These are phyloP conservation scores for Phytophthora sansomeana DNA, from an alignment of 352 stramenopile genomes.

Conservation along the genomic window DNA sequence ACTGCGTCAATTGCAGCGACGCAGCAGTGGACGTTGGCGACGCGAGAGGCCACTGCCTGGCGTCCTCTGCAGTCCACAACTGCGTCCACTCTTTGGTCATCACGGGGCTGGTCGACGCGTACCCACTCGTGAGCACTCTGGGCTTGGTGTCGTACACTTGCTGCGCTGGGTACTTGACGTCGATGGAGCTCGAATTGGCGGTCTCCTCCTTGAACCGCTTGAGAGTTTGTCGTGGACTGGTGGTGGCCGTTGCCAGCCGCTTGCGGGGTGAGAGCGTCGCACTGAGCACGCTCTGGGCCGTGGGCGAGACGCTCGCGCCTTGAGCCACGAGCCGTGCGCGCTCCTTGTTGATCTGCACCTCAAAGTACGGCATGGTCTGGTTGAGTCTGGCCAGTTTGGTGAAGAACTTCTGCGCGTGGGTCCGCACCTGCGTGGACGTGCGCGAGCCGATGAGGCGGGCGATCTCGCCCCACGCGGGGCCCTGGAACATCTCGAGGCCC, in stretches of 20 bases:
- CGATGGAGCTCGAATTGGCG: too few species aligned
- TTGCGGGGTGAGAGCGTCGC: conserved; percentile 60
- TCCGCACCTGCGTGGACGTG: conserved; percentile 87
- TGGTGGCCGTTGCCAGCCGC: conserved; percentile 34
- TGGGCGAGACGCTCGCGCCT: conserved; percentile 58
- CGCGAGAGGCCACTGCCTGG: conserved; percentile 33
- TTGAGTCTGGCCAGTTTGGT: conserved; percentile 83
- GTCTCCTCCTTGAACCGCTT: conserved; percentile 30
- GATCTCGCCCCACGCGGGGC: conserved; percentile 86
- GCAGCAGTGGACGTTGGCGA: conserved; percentile 27
- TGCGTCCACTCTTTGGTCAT: conserved; percentile 27
- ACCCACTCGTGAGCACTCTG: conserved; percentile 13
- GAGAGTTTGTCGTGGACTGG: conserved; percentile 26
- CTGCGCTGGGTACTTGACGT: conserved; percentile 8
- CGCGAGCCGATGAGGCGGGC: conserved; percentile 82
- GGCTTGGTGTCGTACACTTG: conserved; percentile 8
- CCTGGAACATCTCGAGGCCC: conserved; percentile 83
- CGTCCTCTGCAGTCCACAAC: conserved; percentile 30
- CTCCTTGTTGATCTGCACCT: conserved; percentile 78
- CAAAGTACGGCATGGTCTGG: conserved; percentile 79
- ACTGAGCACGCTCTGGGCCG: conserved; percentile 42
- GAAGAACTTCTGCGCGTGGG: conserved; percentile 92
- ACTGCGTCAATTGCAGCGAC: conserved; percentile 24
- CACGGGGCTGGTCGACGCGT: conserved; percentile 3
- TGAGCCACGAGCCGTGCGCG: conserved; percentile 63